phyloP scores from a whole-genome alignment of 805 yeast genomes.

The Wickerhamiella qilinensis region DNA sequence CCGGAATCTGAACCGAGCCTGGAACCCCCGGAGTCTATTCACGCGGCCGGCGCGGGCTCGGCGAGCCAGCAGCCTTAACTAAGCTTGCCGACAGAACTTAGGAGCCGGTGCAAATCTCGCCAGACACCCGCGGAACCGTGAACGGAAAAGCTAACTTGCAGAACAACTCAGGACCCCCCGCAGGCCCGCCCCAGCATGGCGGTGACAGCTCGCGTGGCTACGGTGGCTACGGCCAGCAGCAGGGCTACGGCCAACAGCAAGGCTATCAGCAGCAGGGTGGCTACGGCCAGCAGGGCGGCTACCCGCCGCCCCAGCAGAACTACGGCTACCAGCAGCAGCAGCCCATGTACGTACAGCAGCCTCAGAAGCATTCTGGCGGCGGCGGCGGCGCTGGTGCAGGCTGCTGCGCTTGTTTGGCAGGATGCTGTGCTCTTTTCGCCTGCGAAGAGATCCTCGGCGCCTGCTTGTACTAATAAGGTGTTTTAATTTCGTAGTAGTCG shows the following conservation, averaged over 20 bases:
- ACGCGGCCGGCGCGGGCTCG: background rate
- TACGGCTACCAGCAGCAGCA: conserved; percentile 20
- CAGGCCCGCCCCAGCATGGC: conserved; percentile 2
- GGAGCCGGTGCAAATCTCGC: background rate
- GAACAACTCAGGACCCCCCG: conserved; percentile 3
- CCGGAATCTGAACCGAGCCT: too few species aligned
- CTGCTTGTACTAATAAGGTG: background rate
- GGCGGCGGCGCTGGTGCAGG: conserved; percentile 15
- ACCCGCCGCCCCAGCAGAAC: conserved; percentile 6
- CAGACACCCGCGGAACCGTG: background rate
- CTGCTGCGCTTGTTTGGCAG: conserved; percentile 15
- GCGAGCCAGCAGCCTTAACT: background rate
- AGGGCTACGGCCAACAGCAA: conserved; percentile 7
- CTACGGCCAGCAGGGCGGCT: conserved; percentile 16
- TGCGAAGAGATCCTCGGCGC: conserved; percentile 5
- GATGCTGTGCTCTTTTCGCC: conserved; percentile 7
- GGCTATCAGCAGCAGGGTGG: conserved; percentile 12
- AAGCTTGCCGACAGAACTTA: background rate
- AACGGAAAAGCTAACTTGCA: too few species aligned
- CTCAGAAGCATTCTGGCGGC: conserved; percentile 10
- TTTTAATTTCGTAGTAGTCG: background rate
- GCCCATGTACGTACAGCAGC: conserved; percentile 23
- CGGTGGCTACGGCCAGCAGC: conserved; percentile 5
- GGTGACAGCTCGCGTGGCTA: too few species aligned
- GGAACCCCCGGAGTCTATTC: background rate